These are phyloP conservation scores for Diaporthe australafricana DNA, from an alignment of 2,329 filamentous ascomycete species.

Conservation along the genomic window DNA sequence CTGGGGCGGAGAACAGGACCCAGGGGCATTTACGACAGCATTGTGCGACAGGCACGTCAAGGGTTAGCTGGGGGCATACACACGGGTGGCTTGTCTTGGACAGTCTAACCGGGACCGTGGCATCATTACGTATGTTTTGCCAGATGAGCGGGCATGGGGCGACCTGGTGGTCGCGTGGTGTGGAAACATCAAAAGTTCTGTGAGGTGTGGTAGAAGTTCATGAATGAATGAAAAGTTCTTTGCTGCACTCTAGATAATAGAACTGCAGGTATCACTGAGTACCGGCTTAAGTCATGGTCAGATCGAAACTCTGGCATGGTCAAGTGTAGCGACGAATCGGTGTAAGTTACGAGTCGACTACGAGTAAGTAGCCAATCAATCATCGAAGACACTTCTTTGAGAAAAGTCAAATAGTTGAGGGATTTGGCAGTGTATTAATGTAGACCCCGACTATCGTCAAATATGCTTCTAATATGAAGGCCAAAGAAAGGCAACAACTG, in stretches of 20 bases:
- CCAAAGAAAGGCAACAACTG: background rate
- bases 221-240: constrained; percentile 11
- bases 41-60: background rate
- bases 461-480: constrained; percentile 18
- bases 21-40: background rate
- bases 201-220: constrained; percentile 2
- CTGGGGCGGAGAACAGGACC: constrained; percentile 19
- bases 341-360: background rate
- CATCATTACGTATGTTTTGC: background rate
- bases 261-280: too few relatives aligned
- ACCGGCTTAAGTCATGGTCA: background rate
- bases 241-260: too few relatives aligned
- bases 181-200: background rate
- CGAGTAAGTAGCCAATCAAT: background rate
- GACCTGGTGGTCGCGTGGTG: too few relatives aligned
- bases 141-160: too few relatives aligned
- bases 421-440: background rate
- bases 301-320: background rate
- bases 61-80: background rate
- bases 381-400: too few relatives aligned
- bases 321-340: background rate
- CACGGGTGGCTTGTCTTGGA: background rate
- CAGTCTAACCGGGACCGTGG: background rate
- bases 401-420: too few relatives aligned
- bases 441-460: background rate